These are phyloP conservation scores for Chaetomium olivaceum DNA, from an alignment of 2,329 filamentous ascomycete genomes.

Conservation along the genomic window DNA sequence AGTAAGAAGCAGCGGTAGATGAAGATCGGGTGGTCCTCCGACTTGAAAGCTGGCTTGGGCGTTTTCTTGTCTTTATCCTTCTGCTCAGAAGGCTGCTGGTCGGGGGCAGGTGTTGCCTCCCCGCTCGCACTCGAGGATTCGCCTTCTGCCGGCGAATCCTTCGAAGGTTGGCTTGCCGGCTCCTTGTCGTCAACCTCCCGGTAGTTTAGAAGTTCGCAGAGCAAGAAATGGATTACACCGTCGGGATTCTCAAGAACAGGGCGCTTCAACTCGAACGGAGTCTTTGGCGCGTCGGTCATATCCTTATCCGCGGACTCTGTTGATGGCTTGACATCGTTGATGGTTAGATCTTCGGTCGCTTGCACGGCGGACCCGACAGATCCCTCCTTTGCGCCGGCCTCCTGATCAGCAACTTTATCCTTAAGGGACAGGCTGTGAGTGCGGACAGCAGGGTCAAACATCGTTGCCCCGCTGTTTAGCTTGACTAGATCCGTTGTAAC, in stretches of 20 bases:
- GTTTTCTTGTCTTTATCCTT: conserved; percentile 63
- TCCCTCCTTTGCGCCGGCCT: conserved; percentile 39
- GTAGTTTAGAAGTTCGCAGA: conserved; percentile 89
- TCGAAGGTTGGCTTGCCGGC: conserved; percentile 42
- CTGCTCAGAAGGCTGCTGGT: conserved; percentile 27
- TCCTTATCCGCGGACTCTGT: conserved; percentile 62
- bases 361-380: conserved; percentile 48
- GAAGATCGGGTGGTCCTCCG: conserved; percentile 92
- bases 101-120: conserved; percentile 32
- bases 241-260: conserved; percentile 90
- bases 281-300: conserved; percentile 65
- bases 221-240: conserved; percentile 90
- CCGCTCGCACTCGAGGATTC: conserved; percentile 40
- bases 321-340: conserved; percentile 58
- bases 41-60: conserved; percentile 77
- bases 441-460: conserved; percentile 36
- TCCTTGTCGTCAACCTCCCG: conserved; percentile 90
- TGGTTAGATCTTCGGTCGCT: conserved; percentile 49
- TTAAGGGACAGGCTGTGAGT: conserved; percentile 47
- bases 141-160: conserved; percentile 44
- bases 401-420: conserved; percentile 37
- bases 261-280: conserved; percentile 67
- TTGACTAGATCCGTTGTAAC: conserved; percentile 83
- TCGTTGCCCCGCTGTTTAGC: conserved; percentile 59
- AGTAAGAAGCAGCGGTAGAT: conserved; percentile 95